These are phyloP conservation scores for Talaromyces sp. DNA, from an alignment of 2,329 filamentous ascomycete genomes.

Conservation along the genomic window DNA sequence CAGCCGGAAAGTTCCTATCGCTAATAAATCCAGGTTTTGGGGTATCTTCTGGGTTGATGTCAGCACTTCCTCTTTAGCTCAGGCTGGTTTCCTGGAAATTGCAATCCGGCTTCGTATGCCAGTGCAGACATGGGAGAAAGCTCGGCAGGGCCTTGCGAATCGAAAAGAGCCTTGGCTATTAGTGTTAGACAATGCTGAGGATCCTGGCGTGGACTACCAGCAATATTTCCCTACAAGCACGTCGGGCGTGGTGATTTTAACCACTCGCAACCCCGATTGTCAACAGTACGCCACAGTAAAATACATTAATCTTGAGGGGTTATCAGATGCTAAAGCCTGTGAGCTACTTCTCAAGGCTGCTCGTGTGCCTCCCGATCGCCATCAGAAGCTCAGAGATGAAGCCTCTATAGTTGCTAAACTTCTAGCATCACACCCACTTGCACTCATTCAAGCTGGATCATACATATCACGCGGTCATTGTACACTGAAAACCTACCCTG, in stretches of 20 bases:
- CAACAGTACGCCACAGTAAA: background rate
- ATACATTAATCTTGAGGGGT: background rate
- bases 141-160: background rate
- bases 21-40: background rate
- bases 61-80: background rate
- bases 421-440: background rate
- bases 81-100: background rate
- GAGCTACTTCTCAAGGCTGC: background rate
- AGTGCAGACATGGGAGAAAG: background rate
- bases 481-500: background rate
- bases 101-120: background rate
- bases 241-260: background rate
- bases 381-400: background rate
- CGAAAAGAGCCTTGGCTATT: background rate
- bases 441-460: background rate
- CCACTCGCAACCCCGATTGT: background rate
- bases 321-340: background rate
- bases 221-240: background rate
- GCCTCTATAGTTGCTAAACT: background rate
- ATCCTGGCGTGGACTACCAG: background rate
- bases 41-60: constrained; percentile 5
- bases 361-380: background rate
- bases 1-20: background rate
- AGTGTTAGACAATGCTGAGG: constrained; percentile 1
- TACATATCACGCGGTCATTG: background rate